Evolutionary conservation across 2,329 filamentous ascomycete genomes (phyloP).

Genomic region (Chaetomiaceae sp.): DNA sequence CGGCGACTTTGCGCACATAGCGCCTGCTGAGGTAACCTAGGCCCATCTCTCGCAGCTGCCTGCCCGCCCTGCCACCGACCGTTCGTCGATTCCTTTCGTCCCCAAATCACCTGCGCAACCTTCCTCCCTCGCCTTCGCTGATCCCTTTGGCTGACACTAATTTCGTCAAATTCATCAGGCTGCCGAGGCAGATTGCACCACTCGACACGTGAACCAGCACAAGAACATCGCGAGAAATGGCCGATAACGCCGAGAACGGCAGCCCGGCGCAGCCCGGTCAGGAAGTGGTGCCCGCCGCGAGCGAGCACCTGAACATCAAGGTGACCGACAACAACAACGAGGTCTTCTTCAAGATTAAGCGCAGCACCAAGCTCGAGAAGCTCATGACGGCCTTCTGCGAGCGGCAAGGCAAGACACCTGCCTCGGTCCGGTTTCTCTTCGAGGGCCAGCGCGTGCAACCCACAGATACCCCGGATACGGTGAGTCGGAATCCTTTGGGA

Average conservation of each 20-base stretch:
- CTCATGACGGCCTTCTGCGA: constrained; percentile 98
- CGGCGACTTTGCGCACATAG: not conserved
- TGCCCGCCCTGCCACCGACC: not conserved
- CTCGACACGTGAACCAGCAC: not conserved
- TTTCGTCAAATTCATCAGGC: not conserved
- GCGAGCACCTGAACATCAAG: constrained; percentile 96
- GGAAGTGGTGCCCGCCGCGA: constrained; percentile 43
- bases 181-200: constrained; percentile 1
- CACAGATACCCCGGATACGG: constrained; percentile 82
- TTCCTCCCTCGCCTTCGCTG: not conserved
- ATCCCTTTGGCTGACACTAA: not conserved
- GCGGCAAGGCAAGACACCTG: constrained; percentile 79
- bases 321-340: constrained; percentile 99
- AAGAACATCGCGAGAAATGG: constrained; percentile 33
- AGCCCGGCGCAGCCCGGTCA: constrained; percentile 37
- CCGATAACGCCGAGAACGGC: constrained; percentile 46
- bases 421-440: constrained; percentile 87
- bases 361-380: constrained; percentile 91
- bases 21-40: not conserved
- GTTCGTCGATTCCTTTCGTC: not conserved
- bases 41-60: not conserved
- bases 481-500: constrained; percentile 46
- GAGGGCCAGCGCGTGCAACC: constrained; percentile 90
- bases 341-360: constrained; percentile 99
- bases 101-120: not conserved